Base-by-base conservation (phyloP, 768 basidiomycete genomes). In the Lyophyllum atratum region DNA sequence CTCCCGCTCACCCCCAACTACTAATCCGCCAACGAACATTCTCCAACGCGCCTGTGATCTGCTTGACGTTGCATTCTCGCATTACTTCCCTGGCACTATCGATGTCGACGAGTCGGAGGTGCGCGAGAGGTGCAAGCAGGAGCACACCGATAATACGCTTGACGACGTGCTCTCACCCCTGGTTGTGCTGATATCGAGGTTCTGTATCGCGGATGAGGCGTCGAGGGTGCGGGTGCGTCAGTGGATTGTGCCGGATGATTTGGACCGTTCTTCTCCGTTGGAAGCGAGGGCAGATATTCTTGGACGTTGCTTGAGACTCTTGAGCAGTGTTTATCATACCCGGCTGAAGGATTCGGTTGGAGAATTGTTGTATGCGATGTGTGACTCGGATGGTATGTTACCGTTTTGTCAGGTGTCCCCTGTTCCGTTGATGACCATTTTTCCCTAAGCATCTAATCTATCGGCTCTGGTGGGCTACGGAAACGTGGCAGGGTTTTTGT, bases 401-500 rank as follows among this genome's bases (percentile, higher is more conserved):
- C 15, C 53, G 48, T 19, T 15, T 25, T 49, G 29, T 21, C 1
- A 47, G 12, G 45, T 28, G 17, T 46, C 14, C 25, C 26, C 51
- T 31, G 15, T 26, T 53, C 11, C n/a, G 25, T 50, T 31, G 34
- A 54, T 37, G 21, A 55, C 49, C 39, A 25, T 55, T 14, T 40
- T 39, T 25, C 6, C 58, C 24, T 42, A 59, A 81, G 93, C 90
- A n/a, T 76, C 81, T 5, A 82, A 79, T 0, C 76, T 98, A 15
- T 83, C 85, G n/a, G 81, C 85, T 4, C 83, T 90, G 43, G 82
- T 97, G 51, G 96, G 96, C 7, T 99, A 99, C 64, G 96, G 96
- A 40, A 95, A 95, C 68, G 93, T 95, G 40, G 93, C 95, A 0
- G 97, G 97, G 0, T 91, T 93, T 79, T 79, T 99, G 24, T 95